A percentile compares a stretch with the other conserved stretches of the same genome.
phyloP scores from a whole-genome alignment of 2,329 filamentous ascomycete genomes.

The Sporothrix mexicana region DNA sequence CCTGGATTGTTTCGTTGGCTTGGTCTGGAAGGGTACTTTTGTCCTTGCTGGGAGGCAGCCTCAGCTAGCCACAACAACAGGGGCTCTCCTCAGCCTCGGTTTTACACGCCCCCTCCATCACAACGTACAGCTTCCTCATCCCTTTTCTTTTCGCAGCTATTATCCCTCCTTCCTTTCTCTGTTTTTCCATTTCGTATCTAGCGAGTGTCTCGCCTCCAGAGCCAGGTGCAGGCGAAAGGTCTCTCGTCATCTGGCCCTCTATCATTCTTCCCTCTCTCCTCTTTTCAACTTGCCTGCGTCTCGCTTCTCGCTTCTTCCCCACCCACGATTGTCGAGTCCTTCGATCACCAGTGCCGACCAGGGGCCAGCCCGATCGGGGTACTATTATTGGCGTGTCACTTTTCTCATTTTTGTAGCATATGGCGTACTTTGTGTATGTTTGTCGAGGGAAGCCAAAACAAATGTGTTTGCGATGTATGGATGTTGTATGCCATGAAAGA shows the following conservation, averaged over 20 bases:
- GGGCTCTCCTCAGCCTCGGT: too few relatives aligned
- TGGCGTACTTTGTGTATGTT: not conserved
- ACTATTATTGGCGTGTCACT: not conserved
- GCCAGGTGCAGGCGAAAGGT: not conserved
- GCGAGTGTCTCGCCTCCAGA: conserved; percentile 6
- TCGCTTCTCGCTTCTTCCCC: not conserved
- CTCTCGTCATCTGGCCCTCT: not conserved
- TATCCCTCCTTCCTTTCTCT: not conserved
- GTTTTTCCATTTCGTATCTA: not conserved
- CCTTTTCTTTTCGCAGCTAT: not conserved
- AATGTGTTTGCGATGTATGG: too few relatives aligned
- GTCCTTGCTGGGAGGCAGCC: too few relatives aligned
- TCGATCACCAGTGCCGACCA: conserved; percentile 15
- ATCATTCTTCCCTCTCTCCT: not conserved
- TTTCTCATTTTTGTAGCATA: not conserved
- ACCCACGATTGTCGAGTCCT: not conserved
- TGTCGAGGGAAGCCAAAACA: not conserved
- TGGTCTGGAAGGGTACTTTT: too few relatives aligned
- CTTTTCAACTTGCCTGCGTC: not conserved
- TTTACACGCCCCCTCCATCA: conserved; percentile 4
- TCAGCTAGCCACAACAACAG: conserved; percentile 17
- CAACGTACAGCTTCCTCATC: too few relatives aligned
- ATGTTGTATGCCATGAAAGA: too few relatives aligned
- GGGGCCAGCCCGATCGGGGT: conserved; percentile 4
- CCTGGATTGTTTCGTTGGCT: too few relatives aligned